phyloP scores from a whole-genome alignment of 208 protist genomes.

The Blastocrithidia nonstop region DNA sequence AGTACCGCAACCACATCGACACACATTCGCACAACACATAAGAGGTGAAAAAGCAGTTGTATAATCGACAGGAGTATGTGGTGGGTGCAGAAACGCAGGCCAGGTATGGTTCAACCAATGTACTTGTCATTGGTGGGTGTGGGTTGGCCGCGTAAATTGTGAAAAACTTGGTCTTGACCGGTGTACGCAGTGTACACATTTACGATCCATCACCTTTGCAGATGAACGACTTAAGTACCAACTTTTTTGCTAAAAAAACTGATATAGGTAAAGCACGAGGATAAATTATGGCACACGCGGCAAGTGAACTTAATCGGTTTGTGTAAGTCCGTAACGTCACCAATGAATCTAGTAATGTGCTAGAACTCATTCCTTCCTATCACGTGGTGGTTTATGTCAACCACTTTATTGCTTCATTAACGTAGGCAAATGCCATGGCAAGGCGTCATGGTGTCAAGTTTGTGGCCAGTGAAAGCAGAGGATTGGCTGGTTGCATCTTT shows the following conservation, averaged over 20 bases:
- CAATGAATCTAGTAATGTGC: conserved; percentile 3
- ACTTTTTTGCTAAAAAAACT: conserved; percentile 52
- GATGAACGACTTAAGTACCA: conserved; percentile 52
- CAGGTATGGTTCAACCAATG: conserved; percentile 61
- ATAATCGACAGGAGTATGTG: conserved; percentile 87
- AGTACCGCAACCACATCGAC: not conserved
- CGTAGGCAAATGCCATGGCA: conserved; percentile 33
- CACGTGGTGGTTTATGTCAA: conserved; percentile 78
- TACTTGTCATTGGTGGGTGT: conserved; percentile 72
- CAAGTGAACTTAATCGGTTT: conserved; percentile 84
- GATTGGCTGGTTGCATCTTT: conserved; percentile 64
- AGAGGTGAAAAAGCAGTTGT: conserved; percentile 67
- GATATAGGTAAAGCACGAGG: conserved; percentile 53
- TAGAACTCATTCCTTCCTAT: conserved; percentile 11
- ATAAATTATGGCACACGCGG: conserved; percentile 24
- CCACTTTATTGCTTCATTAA: conserved; percentile 31
- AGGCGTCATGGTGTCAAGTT: conserved; percentile 53
- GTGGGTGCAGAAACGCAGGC: conserved; percentile 80
- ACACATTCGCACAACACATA: conserved; percentile 18
- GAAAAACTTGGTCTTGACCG: conserved; percentile 82
- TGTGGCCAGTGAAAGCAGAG: conserved; percentile 67
- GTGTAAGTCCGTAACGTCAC: conserved; percentile 36
- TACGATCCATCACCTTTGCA: conserved; percentile 24
- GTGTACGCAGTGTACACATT: conserved; percentile 53
- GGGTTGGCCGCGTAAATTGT: conserved; percentile 81